Percentiles rank a stretch among this genome's conserved stretches.
Evolutionary conservation across 192 early-diverging fungal genomes (phyloP).

Genomic region (Coemansia sp.): DNA sequence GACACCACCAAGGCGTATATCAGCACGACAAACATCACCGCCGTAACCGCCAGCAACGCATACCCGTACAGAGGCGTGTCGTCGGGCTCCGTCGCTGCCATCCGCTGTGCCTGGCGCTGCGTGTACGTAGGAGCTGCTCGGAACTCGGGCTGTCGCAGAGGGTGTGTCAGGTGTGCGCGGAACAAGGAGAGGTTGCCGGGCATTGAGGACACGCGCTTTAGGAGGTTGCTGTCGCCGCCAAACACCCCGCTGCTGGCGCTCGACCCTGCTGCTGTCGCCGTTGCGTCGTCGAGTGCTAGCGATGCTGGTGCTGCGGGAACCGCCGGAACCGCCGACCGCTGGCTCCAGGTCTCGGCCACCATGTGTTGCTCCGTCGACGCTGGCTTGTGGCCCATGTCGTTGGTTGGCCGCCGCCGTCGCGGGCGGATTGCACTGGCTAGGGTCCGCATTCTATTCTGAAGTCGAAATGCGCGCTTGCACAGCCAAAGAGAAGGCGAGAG

Average conservation of each 20-base stretch:
- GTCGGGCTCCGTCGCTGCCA: conserved; percentile 61
- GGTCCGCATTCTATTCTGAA: conserved; percentile 27
- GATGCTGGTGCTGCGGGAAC: background rate
- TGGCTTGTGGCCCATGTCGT: conserved; percentile 5
- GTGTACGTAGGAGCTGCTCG: conserved; percentile 53
- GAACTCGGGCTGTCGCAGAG: conserved; percentile 45
- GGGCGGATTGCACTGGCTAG: conserved; percentile 36
- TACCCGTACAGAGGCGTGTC: conserved; percentile 68
- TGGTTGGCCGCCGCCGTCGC: no score
- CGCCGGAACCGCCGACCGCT: no score
- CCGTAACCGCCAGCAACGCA: conserved; percentile 56
- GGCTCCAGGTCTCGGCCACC: no score
- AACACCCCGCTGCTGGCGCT: conserved; percentile 9
- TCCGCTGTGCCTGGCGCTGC: conserved; percentile 53
- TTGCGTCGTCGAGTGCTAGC: background rate
- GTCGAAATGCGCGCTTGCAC: no score
- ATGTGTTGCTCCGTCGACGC: background rate
- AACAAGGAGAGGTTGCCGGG: conserved; percentile 48
- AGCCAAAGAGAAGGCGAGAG: background rate
- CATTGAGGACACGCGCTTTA: conserved; percentile 45
- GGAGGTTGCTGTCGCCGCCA: conserved; percentile 12
- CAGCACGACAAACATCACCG: conserved; percentile 56
- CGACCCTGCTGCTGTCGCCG: background rate
- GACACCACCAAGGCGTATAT: conserved; percentile 66
- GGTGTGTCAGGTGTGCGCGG: conserved; percentile 39